These are phyloP conservation scores for Odonthalia washingtoniensis DNA, from an alignment of 31 red algal genomes.

Conservation along the genomic window DNA sequence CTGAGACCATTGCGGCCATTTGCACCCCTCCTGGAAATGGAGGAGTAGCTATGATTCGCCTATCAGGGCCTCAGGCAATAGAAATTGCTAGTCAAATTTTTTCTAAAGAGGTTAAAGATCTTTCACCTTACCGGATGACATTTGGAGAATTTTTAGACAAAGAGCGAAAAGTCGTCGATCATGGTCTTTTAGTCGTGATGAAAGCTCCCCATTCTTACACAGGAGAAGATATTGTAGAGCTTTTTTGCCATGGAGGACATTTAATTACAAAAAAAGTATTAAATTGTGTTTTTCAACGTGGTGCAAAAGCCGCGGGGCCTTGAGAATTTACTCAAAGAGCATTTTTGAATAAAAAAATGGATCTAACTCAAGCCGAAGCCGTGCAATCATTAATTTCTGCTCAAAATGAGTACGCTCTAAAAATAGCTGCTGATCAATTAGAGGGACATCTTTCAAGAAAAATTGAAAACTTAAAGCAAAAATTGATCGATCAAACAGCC, in stretches of 20 bases:
- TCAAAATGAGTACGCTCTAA: slow-evolving; percentile 12
- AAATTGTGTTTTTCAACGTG: background rate
- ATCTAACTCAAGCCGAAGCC: slow-evolving; percentile 29
- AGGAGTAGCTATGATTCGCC: slow-evolving; percentile 11
- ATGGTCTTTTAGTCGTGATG: slow-evolving; percentile 5
- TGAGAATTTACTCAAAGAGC: slow-evolving; percentile 26
- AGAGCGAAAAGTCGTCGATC: slow-evolving; percentile 1
- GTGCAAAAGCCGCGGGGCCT: background rate
- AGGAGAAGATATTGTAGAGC: slow-evolving; percentile 28
- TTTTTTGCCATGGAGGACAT: slow-evolving; percentile 10
- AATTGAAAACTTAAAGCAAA: background rate
- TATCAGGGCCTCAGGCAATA: slow-evolving; percentile 7
- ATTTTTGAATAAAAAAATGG: slow-evolving; percentile 12
- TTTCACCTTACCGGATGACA: no score
- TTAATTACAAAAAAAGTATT: slow-evolving; percentile 1
- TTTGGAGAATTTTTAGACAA: no score
- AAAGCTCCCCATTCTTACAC: slow-evolving; percentile 21
- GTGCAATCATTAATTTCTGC: slow-evolving; percentile 1
- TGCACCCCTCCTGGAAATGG: slow-evolving; percentile 1
- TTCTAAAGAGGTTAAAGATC: background rate
- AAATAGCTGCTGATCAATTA: background rate
- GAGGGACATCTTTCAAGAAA: background rate
- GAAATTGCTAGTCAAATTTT: background rate
- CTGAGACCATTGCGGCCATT: slow-evolving; percentile 1
- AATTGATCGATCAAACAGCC: background rate